Percentiles rank a stretch among this genome's conserved stretches.
phyloP scores from a whole-genome alignment of 352 stramenopile species.

The Pythium guiyangense region DNA sequence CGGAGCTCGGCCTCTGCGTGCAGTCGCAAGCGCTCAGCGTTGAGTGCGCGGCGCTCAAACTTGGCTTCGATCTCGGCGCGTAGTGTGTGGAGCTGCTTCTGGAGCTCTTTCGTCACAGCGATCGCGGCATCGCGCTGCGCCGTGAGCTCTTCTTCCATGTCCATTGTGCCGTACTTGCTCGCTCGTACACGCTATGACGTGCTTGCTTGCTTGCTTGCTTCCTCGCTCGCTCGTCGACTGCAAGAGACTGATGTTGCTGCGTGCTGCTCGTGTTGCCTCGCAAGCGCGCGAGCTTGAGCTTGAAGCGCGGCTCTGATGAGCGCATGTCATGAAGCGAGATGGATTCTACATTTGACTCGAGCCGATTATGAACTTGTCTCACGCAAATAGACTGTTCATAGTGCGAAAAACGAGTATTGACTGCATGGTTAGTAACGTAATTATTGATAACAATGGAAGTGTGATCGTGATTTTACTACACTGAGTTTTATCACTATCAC shows the following conservation, averaged over 20 bases:
- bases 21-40: slow-evolving; percentile 57
- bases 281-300: no score
- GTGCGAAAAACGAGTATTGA: neutral
- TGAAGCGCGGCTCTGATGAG: slow-evolving; percentile 8
- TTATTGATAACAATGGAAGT: no score
- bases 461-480: no score
- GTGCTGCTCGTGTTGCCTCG: no score
- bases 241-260: neutral
- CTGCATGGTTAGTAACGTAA: no score
- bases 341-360: neutral
- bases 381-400: no score
- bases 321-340: slow-evolving; percentile 1
- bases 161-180: slow-evolving; percentile 4
- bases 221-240: neutral
- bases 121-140: slow-evolving; percentile 73
- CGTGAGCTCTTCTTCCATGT: slow-evolving; percentile 69
- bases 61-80: slow-evolving; percentile 44
- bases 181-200: neutral
- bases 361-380: neutral
- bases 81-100: slow-evolving; percentile 51
- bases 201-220: neutral
- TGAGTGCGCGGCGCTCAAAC: slow-evolving; percentile 65
- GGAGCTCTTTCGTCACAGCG: slow-evolving; percentile 69
- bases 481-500: no score
- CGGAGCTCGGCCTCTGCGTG: slow-evolving; percentile 58